phyloP scores from a whole-genome alignment of 2,329 filamentous ascomycete genomes.

The Cryphonectria japonica region DNA sequence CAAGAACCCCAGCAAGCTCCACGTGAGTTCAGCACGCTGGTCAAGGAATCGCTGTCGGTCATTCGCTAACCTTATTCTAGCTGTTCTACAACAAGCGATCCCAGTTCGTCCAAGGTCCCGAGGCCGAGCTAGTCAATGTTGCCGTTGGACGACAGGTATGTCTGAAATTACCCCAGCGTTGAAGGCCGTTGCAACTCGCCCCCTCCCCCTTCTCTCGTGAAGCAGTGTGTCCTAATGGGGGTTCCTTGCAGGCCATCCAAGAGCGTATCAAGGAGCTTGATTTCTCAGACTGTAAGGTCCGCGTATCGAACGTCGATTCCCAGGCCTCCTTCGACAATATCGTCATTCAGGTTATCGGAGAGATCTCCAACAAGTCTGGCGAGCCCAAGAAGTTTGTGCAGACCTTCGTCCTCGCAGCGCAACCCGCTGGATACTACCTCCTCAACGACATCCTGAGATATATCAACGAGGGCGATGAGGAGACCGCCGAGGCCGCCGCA shows the following conservation, averaged over 20 bases:
- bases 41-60: not conserved
- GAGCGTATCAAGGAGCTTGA: slow-evolving; percentile 92
- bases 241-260: slow-evolving; percentile 72
- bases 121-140: slow-evolving; percentile 86
- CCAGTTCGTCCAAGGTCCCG: slow-evolving; percentile 89
- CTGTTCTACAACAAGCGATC: slow-evolving; percentile 97
- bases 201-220: not conserved
- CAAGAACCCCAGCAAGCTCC: slow-evolving; percentile 91
- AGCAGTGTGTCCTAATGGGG: slow-evolving; percentile 9
- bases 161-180: slow-evolving; percentile 30
- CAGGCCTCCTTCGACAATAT: slow-evolving; percentile 93
- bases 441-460: slow-evolving; percentile 98
- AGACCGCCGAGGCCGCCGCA: slow-evolving; percentile 52
- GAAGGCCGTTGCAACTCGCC: not conserved
- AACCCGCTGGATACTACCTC: slow-evolving; percentile 96
- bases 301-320: slow-evolving; percentile 96
- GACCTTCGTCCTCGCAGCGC: slow-evolving; percentile 94
- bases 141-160: slow-evolving; percentile 85
- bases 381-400: slow-evolving; percentile 96
- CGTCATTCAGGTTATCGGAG: slow-evolving; percentile 96
- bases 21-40: slow-evolving; percentile 52
- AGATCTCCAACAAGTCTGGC: slow-evolving; percentile 91
- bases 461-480: slow-evolving; percentile 80
- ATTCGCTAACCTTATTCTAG: slow-evolving; percentile 41
- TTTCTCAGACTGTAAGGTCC: slow-evolving; percentile 97